Evolutionary conservation across 2,329 filamentous ascomycete species (phyloP).

Genomic region (Arthrobotrys sphaeroides): DNA sequence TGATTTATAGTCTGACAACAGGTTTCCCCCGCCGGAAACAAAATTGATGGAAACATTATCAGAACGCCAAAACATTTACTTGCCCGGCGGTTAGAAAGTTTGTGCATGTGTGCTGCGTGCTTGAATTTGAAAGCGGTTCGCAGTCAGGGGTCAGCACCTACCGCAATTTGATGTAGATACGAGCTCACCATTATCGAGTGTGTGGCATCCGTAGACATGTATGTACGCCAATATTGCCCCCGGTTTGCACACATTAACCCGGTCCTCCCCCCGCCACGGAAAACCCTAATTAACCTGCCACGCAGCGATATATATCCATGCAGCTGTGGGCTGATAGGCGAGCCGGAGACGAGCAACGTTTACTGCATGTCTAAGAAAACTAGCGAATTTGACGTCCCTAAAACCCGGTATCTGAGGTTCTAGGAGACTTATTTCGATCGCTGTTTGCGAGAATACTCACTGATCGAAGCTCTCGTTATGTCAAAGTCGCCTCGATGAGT

Average conservation of each 20-base stretch:
- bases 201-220: neutral
- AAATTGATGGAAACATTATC: neutral
- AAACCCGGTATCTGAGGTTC: neutral
- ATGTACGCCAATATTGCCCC: neutral
- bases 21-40: neutral
- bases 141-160: constrained; percentile 25
- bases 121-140: neutral
- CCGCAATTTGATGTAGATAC: constrained; percentile 3
- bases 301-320: constrained; percentile 30
- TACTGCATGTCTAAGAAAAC: constrained; percentile 23
- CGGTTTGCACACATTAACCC: constrained; percentile 13
- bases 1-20: neutral
- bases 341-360: constrained; percentile 38
- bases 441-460: neutral
- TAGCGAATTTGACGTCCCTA: constrained; percentile 18
- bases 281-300: constrained; percentile 43
- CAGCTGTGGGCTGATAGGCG: constrained; percentile 31
- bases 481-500: neutral
- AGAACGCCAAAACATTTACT: neutral
- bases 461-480: neutral
- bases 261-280: neutral
- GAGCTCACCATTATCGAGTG: constrained; percentile 4
- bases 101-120: neutral
- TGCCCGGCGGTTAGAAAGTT: constrained; percentile 2
- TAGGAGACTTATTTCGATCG: neutral